Evolutionary conservation across 495 filamentous ascomycete species (phyloP), one percentile per base, ranked within the genome.

Genomic region (Zalerion maritima): DNA sequence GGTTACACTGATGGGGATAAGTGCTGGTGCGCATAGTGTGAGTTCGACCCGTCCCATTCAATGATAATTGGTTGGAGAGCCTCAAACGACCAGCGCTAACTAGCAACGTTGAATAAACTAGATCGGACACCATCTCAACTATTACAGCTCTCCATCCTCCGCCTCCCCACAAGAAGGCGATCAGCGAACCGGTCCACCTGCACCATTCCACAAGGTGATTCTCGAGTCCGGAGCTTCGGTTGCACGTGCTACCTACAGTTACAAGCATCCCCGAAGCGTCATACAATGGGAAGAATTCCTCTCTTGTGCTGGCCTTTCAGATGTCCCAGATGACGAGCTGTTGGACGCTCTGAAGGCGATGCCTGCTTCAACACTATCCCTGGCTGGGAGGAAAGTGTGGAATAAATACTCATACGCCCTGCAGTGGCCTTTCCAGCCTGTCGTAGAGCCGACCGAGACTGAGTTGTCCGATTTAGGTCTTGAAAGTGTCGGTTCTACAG

Each of bases 381-480:
- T 38, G 2, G 72, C 73, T 7, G 64, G 62, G 17, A 57, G 58
- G 11, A 19, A 32, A 4, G 53, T 77, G 8, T 77, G 63, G 49
- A 50, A 61, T 28, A 54, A 50, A 21, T 75, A 70, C 45, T 54
- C 60, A 18, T 42, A 50, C 6, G 65, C 58, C 22, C 54, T 79
- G 0, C 65, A 70, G 3, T 77, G 73, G 73, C 60, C 73, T 6
- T 79, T 76, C 44, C 73, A 78, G 37, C 73, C 75, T 20, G 72
- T 73, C 31, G 71, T 78, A 34, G 75, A 78, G 37, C 61, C 61
- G 1, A 47, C 54, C 12, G 47, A 58, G 17, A n/a, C n/a, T n/a
- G n/a, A n/a, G n/a, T n/a, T n/a, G n/a, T n/a, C n/a, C n/a, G n/a
- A n/a, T n/a, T n/a, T n/a, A n/a, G n/a, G n/a, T n/a, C n/a, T n/a